Evolutionary conservation across 768 basidiomycete genomes (phyloP).

Genomic region (Tricholoma sp.): DNA sequence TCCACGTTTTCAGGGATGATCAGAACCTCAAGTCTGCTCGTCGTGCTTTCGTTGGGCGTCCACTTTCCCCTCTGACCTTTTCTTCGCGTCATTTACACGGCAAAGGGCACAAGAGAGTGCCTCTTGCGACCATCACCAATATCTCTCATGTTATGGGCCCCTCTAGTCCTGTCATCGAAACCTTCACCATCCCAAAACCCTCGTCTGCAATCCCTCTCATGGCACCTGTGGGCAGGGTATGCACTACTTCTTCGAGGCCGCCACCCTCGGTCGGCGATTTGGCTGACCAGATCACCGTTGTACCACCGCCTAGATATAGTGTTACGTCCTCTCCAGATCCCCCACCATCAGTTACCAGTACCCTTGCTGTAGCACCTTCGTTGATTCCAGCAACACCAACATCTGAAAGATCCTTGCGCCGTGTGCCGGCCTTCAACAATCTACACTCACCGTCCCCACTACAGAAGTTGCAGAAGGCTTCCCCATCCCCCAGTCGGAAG

Average conservation of each 20-base stretch:
- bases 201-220: not conserved
- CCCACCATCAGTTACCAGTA: not conserved
- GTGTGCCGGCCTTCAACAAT: constrained; percentile 4
- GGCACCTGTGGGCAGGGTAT: not conserved
- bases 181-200: not conserved
- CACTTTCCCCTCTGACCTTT: constrained; percentile 11
- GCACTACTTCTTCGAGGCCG: not conserved
- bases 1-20: not conserved
- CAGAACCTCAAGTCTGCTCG: not conserved
- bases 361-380: not conserved
- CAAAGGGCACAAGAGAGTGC: constrained; percentile 12
- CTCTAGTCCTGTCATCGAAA: constrained; percentile 5
- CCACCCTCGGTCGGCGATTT: not conserved
- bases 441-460: constrained; percentile 8
- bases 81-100: constrained; percentile 2
- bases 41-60: not conserved
- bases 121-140: constrained; percentile 10
- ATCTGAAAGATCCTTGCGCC: constrained; percentile 6
- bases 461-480: constrained; percentile 1
- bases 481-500: not conserved
- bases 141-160: constrained; percentile 1
- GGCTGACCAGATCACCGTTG: not conserved
- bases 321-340: not conserved
- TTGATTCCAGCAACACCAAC: not conserved
- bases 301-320: not conserved